Percentiles rank a stretch among this genome's conserved stretches.
phyloP scores from a whole-genome alignment of 495 filamentous ascomycete genomes.

The Xylaria sp. region DNA sequence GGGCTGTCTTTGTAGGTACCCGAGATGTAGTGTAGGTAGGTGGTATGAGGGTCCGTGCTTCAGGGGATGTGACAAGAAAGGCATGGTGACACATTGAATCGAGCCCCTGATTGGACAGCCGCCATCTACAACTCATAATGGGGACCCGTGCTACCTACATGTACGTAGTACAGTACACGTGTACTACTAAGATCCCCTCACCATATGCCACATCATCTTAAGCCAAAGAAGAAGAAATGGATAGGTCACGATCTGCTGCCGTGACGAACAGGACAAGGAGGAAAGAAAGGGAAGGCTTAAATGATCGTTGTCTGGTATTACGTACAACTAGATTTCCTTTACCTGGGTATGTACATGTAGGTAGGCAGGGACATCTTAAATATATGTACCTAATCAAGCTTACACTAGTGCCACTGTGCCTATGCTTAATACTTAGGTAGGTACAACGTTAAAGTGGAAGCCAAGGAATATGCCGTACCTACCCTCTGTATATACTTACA shows the following conservation, averaged over 20 bases:
- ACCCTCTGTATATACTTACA: background rate
- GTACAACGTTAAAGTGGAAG: too few relatives aligned
- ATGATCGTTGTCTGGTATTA: background rate
- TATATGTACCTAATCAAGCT: too few relatives aligned
- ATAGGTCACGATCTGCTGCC: background rate
- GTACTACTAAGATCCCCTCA: slow-evolving; percentile 1
- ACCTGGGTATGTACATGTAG: too few relatives aligned
- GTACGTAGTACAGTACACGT: background rate
- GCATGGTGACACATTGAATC: background rate
- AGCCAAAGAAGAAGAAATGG: too few relatives aligned
- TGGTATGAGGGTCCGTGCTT: slow-evolving; percentile 10
- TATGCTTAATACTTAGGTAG: too few relatives aligned
- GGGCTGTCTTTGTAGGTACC: background rate
- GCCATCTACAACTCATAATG: background rate
- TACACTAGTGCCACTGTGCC: background rate
- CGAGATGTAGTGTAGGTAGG: background rate
- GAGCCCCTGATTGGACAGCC: slow-evolving; percentile 9
- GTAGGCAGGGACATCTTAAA: too few relatives aligned
- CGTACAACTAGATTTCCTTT: background rate
- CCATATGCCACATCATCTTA: slow-evolving; percentile 17
- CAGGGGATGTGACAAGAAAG: slow-evolving; percentile 18
- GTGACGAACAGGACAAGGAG: background rate
- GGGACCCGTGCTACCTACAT: background rate
- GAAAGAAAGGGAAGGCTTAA: background rate
- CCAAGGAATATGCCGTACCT: background rate